Base-by-base conservation (phyloP, 2,329 filamentous ascomycete genomes). In the Stagonosporopsis chrysanthemi region DNA sequence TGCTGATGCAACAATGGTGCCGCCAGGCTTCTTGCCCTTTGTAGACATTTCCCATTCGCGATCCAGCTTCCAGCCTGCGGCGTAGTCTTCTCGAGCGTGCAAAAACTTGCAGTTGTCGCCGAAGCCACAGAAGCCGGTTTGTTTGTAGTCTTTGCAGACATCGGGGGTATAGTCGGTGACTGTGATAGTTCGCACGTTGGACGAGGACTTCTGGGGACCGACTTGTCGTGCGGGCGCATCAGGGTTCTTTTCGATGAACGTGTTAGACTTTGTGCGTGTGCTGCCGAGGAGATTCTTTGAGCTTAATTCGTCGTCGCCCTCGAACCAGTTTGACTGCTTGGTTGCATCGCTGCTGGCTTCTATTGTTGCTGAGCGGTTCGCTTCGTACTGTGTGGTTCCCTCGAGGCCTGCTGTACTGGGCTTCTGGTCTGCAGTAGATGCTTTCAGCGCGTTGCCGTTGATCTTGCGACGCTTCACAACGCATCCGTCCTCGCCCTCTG, bases 51-150 rank as follows among this genome's bases (percentile, higher is more conserved):
- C 95, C 95, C 95, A 99, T 45, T 98, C 94, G 49, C 85, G 84
- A 75, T 99, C 95, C 4, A 99, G 83, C 75, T 98, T 92, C 95
- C 95, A 99, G 2, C 95, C 95, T 73, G 93, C 90, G 67, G 94
- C 92, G 72, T 91, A 90, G 75, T 92, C 90, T 68, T 91, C 88
- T 56, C 91, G 82, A 5, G 86, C 86, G 70, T 95, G 91, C 0
- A 92, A 71, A 71, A 88, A 95, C 70, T 92, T 96, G 80, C 93
- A 97, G 60, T 83, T 88, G 73, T 95, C 91, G 26, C 90, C 89
- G 62, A 88, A 90, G 2, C 88, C 87, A 66, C 86, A 89, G 71
- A 87, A 77, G 1, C 75, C 75, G 0, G 75, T 95, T 68, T 90
- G 85, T 66, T 94, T 94, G 77, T 91, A 95, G 73, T 98, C 95